A percentile compares a stretch with the other conserved stretches of the same genome.
These are phyloP conservation scores for Acanthamoeba castellanii DNA, from an alignment of 208 protist genomes.

Conservation along the genomic window DNA sequence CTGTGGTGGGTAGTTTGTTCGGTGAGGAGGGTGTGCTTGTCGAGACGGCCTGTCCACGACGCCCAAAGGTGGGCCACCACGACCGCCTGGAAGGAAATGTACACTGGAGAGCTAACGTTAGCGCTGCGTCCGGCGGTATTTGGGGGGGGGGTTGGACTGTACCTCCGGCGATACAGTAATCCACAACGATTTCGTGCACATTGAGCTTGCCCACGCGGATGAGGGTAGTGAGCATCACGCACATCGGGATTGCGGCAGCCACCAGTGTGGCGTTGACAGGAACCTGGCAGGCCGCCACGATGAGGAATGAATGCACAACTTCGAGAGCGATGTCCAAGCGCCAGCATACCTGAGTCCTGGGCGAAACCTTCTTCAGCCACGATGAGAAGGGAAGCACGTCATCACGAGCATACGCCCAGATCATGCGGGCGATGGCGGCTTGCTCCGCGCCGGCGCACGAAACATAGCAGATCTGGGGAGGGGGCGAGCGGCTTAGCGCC, in stretches of 20 bases:
- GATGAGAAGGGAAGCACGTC: not conserved
- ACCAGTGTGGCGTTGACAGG: not conserved
- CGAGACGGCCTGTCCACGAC: not conserved
- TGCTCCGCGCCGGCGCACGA: not conserved
- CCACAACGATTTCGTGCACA: not conserved
- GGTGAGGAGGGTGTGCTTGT: not conserved
- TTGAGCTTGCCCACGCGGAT: not conserved
- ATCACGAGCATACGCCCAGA: not conserved
- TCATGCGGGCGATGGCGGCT: not conserved
- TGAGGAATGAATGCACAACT: not conserved
- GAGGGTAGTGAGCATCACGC: not conserved
- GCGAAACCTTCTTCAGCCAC: not conserved
- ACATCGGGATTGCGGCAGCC: not conserved
- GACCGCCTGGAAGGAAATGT: not conserved
- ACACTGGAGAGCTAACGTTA: not conserved
- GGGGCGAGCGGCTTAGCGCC: too few relatives aligned
- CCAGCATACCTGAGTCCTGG: not conserved
- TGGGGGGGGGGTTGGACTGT: not conserved
- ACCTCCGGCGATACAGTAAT: not conserved
- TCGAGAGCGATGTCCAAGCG: not conserved
- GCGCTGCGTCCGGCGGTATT: too few relatives aligned
- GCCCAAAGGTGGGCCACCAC: not conserved
- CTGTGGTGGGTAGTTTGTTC: not conserved
- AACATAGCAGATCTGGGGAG: not conserved
- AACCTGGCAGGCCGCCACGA: not conserved